These are phyloP conservation scores for Fusarium sambucinum DNA, from an alignment of 2,329 filamentous ascomycete species.

Conservation along the genomic window DNA sequence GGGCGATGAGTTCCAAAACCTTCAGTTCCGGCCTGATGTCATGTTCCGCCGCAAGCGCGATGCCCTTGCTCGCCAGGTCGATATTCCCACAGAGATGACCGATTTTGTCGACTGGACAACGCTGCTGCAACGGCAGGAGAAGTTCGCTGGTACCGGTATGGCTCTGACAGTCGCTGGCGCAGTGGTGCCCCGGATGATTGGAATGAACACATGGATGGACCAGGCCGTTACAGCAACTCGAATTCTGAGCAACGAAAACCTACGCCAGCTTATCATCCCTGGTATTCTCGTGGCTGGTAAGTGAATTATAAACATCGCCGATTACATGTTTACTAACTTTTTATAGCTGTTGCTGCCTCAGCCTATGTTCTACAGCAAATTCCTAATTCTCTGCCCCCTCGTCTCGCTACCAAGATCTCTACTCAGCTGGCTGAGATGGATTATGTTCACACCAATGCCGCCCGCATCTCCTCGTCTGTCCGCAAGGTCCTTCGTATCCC, in stretches of 20 bases:
- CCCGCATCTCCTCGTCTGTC: conserved; percentile 85
- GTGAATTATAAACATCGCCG: conserved; percentile 47
- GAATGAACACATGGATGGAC: conserved; percentile 89
- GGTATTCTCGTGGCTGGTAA: conserved; percentile 82
- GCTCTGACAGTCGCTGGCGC: conserved; percentile 91
- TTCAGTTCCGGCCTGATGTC: conserved; percentile 89
- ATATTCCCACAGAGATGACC: conserved; percentile 87
- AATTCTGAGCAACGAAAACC: conserved; percentile 82
- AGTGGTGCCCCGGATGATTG: conserved; percentile 82
- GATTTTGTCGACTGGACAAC: conserved; percentile 93
- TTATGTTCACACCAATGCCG: conserved; percentile 90
- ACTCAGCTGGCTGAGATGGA: conserved; percentile 84
- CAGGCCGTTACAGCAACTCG: conserved; percentile 85
- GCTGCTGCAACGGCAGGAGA: conserved; percentile 90
- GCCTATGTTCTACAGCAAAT: conserved; percentile 89
- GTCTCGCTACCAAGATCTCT: conserved; percentile 86
- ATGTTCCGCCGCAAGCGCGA: conserved; percentile 94
- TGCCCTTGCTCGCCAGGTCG: conserved; percentile 83
- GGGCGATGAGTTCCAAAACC: conserved; percentile 85
- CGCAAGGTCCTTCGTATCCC: conserved; percentile 90
- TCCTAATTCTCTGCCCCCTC: conserved; percentile 86
- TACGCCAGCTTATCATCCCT: conserved; percentile 84
- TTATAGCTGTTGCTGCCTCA: conserved; percentile 76
- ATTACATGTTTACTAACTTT: conserved; percentile 17
- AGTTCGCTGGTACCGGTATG: conserved; percentile 93